Evolutionary conservation across 108 stramenopile genomes (phyloP), one percentile per base, ranked within the genome.

Genomic region (Cyclotella cryptica): DNA sequence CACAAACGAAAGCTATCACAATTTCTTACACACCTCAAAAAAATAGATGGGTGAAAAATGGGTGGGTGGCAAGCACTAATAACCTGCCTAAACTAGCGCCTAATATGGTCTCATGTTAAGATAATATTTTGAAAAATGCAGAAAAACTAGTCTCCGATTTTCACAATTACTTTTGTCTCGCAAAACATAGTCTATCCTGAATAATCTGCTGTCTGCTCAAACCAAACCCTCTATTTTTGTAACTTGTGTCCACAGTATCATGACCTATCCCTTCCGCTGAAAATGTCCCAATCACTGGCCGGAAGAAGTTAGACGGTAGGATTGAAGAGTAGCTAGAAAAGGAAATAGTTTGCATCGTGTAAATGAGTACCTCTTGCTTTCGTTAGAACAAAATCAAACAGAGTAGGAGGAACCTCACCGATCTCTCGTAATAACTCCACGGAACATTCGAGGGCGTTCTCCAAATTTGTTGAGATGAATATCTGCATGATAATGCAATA

Each of bases 401-500:
- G 53, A 18, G 17, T 11, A 30, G 19, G n/a, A 65, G 43, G 14
- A 12, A 39, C 52, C 75, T 72, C 39, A 86, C 75, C 83, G 62
- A 78, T 87, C 86, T 57, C 86, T 80, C 24, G 84, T 84, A 22
- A 90, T 69, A 11, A 92, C 76, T 29, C 92, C 92, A 61, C 86
- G 83, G 22, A 87, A 75, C 74, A 90, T 79, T 69, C 88, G 80
- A 40, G 92, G 88, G 39, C 85, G 66, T 55, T 76, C 63, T 46
- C 88, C 89, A 78, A 90, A 93, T 22, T 88, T 88, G 79, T 90
- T 89, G 52, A 88, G 68, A 72, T 87, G 88, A 53, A 90, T 60
- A 55, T 88, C 84, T 6, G 89, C 92, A 60, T 73, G 68, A 66
- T 88, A 93, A 44, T 87, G 83, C 65, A 87, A 54, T 42, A 76